Evolutionary conservation across 2,329 filamentous ascomycete genomes (phyloP).

Genomic region (Chaetomium olivaceum): DNA sequence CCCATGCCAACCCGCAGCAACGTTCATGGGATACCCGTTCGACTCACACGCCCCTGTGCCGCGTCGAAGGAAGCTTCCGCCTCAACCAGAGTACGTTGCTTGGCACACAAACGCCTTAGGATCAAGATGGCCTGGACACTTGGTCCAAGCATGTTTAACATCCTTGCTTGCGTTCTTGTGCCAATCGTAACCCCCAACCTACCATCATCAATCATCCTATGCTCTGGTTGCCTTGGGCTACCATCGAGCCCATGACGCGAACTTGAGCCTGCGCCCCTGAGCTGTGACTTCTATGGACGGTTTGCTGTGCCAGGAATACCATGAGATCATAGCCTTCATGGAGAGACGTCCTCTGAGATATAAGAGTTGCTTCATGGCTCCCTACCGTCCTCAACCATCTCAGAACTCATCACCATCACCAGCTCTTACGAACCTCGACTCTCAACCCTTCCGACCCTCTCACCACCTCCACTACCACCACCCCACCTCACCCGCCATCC

Average conservation of each 20-base stretch:
- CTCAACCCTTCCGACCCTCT: not conserved
- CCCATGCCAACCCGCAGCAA: not conserved
- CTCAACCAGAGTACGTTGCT: not conserved
- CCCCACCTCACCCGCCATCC: no score
- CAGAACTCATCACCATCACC: constrained; percentile 1
- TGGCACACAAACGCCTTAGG: not conserved
- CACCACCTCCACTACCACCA: not conserved
- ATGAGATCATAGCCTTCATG: constrained; percentile 12
- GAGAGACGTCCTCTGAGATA: constrained; percentile 10
- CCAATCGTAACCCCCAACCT: constrained; percentile 2
- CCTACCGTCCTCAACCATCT: not conserved
- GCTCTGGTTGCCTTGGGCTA: constrained; percentile 4
- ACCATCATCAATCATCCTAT: not conserved
- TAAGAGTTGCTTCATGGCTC: constrained; percentile 3
- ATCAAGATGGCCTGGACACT: not conserved
- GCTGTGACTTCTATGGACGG: not conserved
- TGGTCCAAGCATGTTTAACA: constrained; percentile 2
- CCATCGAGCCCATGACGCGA: not conserved
- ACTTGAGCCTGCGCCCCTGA: constrained; percentile 14
- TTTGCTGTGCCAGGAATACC: constrained; percentile 3
- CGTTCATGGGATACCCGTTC: not conserved
- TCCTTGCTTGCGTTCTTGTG: constrained; percentile 4
- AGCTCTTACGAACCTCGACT: not conserved
- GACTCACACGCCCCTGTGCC: constrained; percentile 1
- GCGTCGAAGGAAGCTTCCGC: constrained; percentile 5